Base-by-base conservation (phyloP, 2,329 filamentous ascomycete genomes). In the Pseudocercospora eumusae region DNA sequence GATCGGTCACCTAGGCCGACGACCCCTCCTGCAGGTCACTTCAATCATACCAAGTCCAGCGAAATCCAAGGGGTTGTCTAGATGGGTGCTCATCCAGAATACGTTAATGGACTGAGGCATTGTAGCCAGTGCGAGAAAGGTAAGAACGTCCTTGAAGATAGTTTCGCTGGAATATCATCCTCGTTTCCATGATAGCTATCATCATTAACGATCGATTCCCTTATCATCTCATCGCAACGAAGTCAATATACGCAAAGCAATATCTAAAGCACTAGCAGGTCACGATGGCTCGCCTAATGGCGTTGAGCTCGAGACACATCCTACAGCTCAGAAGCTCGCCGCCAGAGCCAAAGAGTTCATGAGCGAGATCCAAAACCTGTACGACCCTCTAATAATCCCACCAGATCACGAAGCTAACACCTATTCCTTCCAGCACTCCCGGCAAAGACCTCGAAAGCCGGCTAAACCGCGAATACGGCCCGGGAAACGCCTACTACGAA, bases 401-500 rank as follows among this genome's bases (percentile, higher is more conserved):
- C n/a, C 20, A 45, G 11, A 2, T 10, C 27, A 21, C 15, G 6
- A 31, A 7, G 31, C 57, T 60, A 54, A 33, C 13, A 42, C n/a
- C n/a, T n/a, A 2, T 3, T 18, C 7, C 1, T 27, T 18, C 15
- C 57, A 76, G 75, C 23, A 77, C 74, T 4, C 75, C 75, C 6
- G 75, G 75, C 11, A 72, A 73, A 60, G 69, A 67, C 23, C 73
- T 77, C 47, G 75, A 76, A 67, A 56, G 60, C 13, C 69, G 71
- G 50, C 69, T 76, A 4, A 77, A 76, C 63, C 56, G 56, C 10
- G 58, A 73, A 60, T 77, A 76, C 52, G 75, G 75, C 3, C 72
- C 75, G 0, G 74, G 75, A n/a, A 75, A 71, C 42, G 57, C 70
- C 2, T 72, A 74, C 62, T 77, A 75, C 63, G 74, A 75, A 49